Evolutionary conservation across 345 rosid genomes (phyloP), one percentile per base, ranked within the genome.

Genomic region (Populus tremula): DNA sequence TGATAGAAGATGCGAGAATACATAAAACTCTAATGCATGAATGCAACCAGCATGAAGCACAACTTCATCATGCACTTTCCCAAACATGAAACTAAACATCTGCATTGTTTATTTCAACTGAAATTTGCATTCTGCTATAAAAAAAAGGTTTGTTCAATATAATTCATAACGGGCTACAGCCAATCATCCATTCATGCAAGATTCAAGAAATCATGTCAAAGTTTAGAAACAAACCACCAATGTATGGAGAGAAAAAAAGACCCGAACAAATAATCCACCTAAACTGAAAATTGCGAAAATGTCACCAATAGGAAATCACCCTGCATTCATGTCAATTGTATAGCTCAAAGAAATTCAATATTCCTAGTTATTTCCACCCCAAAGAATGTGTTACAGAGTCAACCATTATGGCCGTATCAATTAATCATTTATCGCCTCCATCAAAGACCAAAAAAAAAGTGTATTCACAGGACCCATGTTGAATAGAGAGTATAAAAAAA

Each of bases 401-500:
- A 82, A 82, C 67, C 73, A 54, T 27, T 41, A 67, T 3, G 70
- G 71, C 69, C 4, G 65, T 21, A 54, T 70, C 56, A 33, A 56
- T 65, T 50, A 62, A 62, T 69, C 71, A 38, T 35, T 29, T 35
- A 74, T 31, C 70, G 20, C 71, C 66, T 54, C 68, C 75, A 71
- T 36, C 66, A 80, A 82, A 43, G 82, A 77, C 81, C 27, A 27
- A 82, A 69, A 14, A 69, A 69, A 61, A 41, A 12, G 45, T 41
- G 79, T 20, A 74, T 67, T 70, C 25, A 76, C 73, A 71, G 81
- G 82, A 73, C 80, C 78, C 86, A 53, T 69, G 81, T 71, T 82
- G 59, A 83, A 75, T 39, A 41, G 73, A 38, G 80, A 82, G 86
- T 84, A 79, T 79, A 71, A 71, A 73, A 59, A 20, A 35, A 65